phyloP scores from a whole-genome alignment of 2,329 filamentous ascomycete genomes.

The Pseudogymnoascus destructans region DNA sequence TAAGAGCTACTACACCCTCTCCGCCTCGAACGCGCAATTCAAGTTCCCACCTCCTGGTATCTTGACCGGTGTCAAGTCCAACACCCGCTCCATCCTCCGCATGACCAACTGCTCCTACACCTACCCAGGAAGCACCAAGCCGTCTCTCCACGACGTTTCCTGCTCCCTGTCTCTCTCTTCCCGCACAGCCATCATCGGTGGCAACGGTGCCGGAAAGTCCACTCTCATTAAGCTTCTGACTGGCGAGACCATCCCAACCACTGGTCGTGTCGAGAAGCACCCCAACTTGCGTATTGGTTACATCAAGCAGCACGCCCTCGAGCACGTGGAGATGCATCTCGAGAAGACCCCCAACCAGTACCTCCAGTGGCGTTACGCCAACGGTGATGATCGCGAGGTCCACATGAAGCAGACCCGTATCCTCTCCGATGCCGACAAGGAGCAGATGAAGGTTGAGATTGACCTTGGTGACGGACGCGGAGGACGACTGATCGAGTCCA shows the following conservation, averaged over 20 bases:
- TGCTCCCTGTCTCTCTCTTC: conserved; percentile 81
- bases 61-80: conserved; percentile 85
- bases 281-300: conserved; percentile 97
- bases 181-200: conserved; percentile 88
- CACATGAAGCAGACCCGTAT: conserved; percentile 95
- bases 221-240: conserved; percentile 96
- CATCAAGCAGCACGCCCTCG: conserved; percentile 97
- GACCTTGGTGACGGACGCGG: conserved; percentile 76
- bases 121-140: conserved; percentile 83
- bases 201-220: conserved; percentile 95
- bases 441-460: conserved; percentile 82
- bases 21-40: conserved; percentile 79
- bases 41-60: conserved; percentile 97
- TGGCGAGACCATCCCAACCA: conserved; percentile 73
- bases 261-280: conserved; percentile 90
- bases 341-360: conserved; percentile 99
- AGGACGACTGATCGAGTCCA: conserved; percentile 62
- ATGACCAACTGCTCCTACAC: conserved; percentile 86
- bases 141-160: conserved; percentile 77
- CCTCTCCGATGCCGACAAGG: conserved; percentile 70
- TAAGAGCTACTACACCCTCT: conserved; percentile 96
- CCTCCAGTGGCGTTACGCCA: conserved; percentile 94
- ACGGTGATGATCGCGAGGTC: conserved; percentile 93
- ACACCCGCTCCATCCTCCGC: conserved; percentile 84
- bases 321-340: conserved; percentile 98